Conservation (phyloP, 352 stramenopile genomes). For the Phytopythium chamaehyphon region DNA sequence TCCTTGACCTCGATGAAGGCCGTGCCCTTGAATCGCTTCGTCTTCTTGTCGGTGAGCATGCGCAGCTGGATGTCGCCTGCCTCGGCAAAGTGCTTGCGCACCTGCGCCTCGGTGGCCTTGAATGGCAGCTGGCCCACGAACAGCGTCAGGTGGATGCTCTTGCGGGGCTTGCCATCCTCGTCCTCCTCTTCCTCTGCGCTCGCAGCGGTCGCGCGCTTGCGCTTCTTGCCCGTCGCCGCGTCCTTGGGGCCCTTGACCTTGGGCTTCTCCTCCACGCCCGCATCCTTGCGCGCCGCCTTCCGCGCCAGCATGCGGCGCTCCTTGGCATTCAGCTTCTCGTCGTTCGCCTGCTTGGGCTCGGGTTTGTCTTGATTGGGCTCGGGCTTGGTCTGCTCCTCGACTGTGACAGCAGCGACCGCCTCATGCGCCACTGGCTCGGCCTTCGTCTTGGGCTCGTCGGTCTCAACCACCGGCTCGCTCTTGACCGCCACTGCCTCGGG, state of each 20-base stretch:
- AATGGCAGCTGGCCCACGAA: slow-evolving; percentile 83
- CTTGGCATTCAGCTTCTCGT: slow-evolving; percentile 40
- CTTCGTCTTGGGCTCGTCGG: slow-evolving; percentile 3
- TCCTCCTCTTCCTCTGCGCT: slow-evolving; percentile 12
- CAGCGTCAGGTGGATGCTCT: slow-evolving; percentile 83
- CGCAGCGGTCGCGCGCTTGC: slow-evolving; percentile 30
- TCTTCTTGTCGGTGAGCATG: slow-evolving; percentile 85
- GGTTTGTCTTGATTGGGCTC: slow-evolving; percentile 16
- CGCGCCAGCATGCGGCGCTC: slow-evolving; percentile 52
- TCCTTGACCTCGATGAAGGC: slow-evolving; percentile 86
- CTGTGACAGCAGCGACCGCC: slow-evolving; percentile 22
- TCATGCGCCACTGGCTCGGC: slow-evolving; percentile 1
- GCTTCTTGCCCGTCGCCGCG: slow-evolving; percentile 34
- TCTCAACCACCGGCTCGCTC: slow-evolving; percentile 3
- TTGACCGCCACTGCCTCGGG: slow-evolving; percentile 2
- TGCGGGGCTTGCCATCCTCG: slow-evolving; percentile 15
- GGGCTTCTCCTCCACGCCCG: slow-evolving; percentile 19
- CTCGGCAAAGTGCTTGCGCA: slow-evolving; percentile 71
- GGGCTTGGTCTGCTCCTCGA: slow-evolving; percentile 31
- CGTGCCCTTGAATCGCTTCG: slow-evolving; percentile 77
- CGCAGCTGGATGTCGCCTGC: slow-evolving; percentile 72
- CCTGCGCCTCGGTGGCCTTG: slow-evolving; percentile 56
- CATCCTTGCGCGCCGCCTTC: slow-evolving; percentile 28
- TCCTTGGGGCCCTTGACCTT: slow-evolving; percentile 14
- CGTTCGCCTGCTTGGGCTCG: slow-evolving; percentile 11